Evolutionary conservation across 2,329 filamentous ascomycete genomes (phyloP), one percentile per base, ranked within the genome.

Genomic region (Metarhizium guizhouense): DNA sequence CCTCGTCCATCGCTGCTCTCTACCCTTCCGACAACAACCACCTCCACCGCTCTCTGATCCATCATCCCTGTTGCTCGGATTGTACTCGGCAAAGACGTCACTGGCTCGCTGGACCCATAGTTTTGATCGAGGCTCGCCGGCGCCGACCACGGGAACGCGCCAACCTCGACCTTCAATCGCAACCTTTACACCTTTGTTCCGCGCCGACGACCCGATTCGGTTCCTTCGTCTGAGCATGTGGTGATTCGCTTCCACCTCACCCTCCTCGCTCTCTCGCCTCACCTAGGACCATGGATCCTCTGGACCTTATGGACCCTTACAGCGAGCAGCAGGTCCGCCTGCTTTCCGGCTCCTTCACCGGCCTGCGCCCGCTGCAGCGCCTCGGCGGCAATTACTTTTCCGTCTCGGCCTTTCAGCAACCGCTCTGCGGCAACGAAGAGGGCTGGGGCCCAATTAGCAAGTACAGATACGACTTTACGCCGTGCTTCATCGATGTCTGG

Each of bases 371-470:
- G 25, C 60, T 74, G 49, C 70, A 73, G 56, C 67, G 76, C 60
- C 74, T 85, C 54, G 81, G 82, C 43, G 75, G 75, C 56, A 74
- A 77, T 59, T 90, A 89, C 70, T 79, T 90, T 58, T 77, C 70
- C 58, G 72, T 77, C 34, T 63, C 69, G 55, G 58, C 70, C 34
- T 75, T 76, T 65, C 74, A 74, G 61, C 88, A 95, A 69, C 84
- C 89, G 56, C 77, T 96, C 71, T 97, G 93, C 74, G 84, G 87
- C 70, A 94, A 96, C 72, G 77, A 79, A 54, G 93, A 97, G 73
- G 95, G 94, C 65, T 99, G 94, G 94, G 95, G 95, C 1, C 94
- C 94, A 25, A 69, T 99, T 68, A 96, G 91, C 72, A 85, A 86
- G 40, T 79, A 85, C 62, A 82, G 93, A 70, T 96, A 90, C 72